Percentiles rank a stretch among this genome's conserved stretches.
Evolutionary conservation across 306 rosid species (phyloP).

Genomic region (Malus asiatica): DNA sequence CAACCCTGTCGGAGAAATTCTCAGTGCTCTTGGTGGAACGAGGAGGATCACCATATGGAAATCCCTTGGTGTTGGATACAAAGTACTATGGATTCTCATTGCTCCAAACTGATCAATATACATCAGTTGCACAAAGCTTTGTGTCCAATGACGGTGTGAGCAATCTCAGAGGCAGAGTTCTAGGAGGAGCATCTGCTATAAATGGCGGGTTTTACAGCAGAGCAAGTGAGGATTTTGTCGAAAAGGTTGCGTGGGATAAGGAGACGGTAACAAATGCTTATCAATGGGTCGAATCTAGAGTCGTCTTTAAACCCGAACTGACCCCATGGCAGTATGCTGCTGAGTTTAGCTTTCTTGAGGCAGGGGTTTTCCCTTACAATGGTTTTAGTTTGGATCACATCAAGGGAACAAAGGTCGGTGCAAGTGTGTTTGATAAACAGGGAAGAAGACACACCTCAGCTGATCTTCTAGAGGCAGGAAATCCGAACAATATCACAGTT

Average conservation of each 20-base stretch:
- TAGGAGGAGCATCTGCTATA: conserved; percentile 72
- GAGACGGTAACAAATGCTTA: conserved; percentile 47
- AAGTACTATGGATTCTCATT: conserved; percentile 50
- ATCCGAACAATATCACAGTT: conserved; percentile 38
- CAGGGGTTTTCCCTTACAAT: conserved; percentile 66
- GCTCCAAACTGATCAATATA: conserved; percentile 32
- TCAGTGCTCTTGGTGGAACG: conserved; percentile 63
- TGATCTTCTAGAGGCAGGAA: conserved; percentile 56
- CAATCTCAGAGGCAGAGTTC: conserved; percentile 71
- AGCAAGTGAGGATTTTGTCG: conserved; percentile 54
- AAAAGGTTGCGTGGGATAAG: conserved; percentile 51
- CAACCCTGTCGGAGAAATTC: conserved; percentile 56
- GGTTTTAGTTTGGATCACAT: conserved; percentile 63
- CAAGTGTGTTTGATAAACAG: conserved; percentile 48
- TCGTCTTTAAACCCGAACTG: conserved; percentile 45
- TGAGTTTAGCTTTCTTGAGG: conserved; percentile 65
- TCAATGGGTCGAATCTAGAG: conserved; percentile 67
- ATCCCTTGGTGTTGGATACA: conserved; percentile 49
- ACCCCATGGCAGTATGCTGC: conserved; percentile 61
- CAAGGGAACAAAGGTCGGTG: conserved; percentile 67
- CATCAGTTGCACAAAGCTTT: conserved; percentile 68
- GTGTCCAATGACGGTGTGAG: conserved; percentile 48
- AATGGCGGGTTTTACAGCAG: conserved; percentile 71
- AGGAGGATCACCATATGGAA: conserved; percentile 59
- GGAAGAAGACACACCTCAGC: conserved; percentile 64